These are phyloP conservation scores for Sclerotiophoma versabilis DNA, from an alignment of 2,329 filamentous ascomycete genomes.

Conservation along the genomic window DNA sequence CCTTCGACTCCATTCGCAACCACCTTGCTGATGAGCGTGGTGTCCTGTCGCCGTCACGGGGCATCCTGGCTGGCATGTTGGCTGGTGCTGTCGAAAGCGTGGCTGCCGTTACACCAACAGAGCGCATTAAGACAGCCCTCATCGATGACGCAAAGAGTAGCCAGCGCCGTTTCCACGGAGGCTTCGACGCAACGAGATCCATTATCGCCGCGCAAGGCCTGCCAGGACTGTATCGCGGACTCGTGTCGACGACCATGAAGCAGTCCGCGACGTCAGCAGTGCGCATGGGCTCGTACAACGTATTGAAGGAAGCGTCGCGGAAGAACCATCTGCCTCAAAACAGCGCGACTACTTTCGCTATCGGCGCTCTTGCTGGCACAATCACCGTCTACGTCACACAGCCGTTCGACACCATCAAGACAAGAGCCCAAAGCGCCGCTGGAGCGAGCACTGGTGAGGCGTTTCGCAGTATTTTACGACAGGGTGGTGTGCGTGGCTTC, in stretches of 20 bases:
- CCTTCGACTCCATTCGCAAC: constrained; percentile 41
- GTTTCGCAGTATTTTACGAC: constrained; percentile 32
- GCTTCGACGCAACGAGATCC: constrained; percentile 31
- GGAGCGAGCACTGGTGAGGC: constrained; percentile 37
- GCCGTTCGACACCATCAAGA: constrained; percentile 55
- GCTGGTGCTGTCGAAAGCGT: constrained; percentile 39
- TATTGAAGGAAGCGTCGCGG: constrained; percentile 50
- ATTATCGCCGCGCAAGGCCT: constrained; percentile 54
- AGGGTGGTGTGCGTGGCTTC: constrained; percentile 37
- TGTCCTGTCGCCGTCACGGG: constrained; percentile 31
- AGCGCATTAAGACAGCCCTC: constrained; percentile 44
- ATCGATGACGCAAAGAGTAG: constrained; percentile 41
- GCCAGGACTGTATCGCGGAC: constrained; percentile 54
- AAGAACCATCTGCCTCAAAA: constrained; percentile 31
- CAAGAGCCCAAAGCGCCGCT: constrained; percentile 45
- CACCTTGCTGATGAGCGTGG: constrained; percentile 39
- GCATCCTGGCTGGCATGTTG: constrained; percentile 38
- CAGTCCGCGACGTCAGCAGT: constrained; percentile 58
- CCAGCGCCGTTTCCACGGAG: constrained; percentile 28
- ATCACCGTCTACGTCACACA: constrained; percentile 53
- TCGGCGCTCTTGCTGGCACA: constrained; percentile 39
- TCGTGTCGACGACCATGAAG: constrained; percentile 57
- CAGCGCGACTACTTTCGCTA: constrained; percentile 37
- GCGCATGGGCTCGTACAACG: constrained; percentile 59
- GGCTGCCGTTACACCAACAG: constrained; percentile 42